A percentile compares a stretch with the other conserved stretches of the same genome.
Conservation (phyloP, 2,329 filamentous ascomycete species). For the Anisogramma anomala region DNA sequence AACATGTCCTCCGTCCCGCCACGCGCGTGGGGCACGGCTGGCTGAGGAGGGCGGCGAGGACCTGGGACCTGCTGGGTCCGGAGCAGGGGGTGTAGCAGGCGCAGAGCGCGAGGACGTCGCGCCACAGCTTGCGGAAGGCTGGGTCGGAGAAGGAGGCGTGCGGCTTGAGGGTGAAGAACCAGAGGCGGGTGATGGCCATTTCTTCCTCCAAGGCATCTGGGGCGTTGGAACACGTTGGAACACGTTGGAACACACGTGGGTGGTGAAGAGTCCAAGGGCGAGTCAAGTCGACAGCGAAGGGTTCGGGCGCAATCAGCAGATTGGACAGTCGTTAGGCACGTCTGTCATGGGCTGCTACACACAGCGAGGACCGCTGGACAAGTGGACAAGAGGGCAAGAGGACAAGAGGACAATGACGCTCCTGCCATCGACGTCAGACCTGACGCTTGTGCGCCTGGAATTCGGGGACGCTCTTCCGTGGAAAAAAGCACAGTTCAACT, state of each 20-base stretch:
- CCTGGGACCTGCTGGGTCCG: not conserved
- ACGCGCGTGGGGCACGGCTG: not conserved
- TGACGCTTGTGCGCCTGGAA: not conserved
- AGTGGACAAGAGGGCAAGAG: too few relatives aligned
- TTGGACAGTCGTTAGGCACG: too few relatives aligned
- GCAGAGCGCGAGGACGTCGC: slow-evolving; percentile 11
- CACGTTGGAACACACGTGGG: slow-evolving; percentile 1
- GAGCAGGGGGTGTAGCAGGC: slow-evolving; percentile 9
- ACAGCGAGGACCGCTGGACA: too few relatives aligned
- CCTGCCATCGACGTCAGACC: not conserved
- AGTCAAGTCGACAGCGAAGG: not conserved
- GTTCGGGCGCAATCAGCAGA: not conserved
- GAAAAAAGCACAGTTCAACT: not conserved
- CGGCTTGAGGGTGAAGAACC: slow-evolving; percentile 13
- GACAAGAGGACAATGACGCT: not conserved
- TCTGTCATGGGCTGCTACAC: too few relatives aligned
- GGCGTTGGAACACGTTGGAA: not conserved
- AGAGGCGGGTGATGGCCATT: slow-evolving; percentile 13
- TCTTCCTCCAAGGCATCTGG: not conserved
- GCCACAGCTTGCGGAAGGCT: slow-evolving; percentile 9
- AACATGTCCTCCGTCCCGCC: not conserved
- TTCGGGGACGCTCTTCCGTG: not conserved
- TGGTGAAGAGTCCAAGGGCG: not conserved
- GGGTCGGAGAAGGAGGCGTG: slow-evolving; percentile 6
- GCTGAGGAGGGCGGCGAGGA: slow-evolving; percentile 5